These are phyloP conservation scores for Tetraselmis striata DNA, from an alignment of 139 green algal species.

Conservation along the genomic window DNA sequence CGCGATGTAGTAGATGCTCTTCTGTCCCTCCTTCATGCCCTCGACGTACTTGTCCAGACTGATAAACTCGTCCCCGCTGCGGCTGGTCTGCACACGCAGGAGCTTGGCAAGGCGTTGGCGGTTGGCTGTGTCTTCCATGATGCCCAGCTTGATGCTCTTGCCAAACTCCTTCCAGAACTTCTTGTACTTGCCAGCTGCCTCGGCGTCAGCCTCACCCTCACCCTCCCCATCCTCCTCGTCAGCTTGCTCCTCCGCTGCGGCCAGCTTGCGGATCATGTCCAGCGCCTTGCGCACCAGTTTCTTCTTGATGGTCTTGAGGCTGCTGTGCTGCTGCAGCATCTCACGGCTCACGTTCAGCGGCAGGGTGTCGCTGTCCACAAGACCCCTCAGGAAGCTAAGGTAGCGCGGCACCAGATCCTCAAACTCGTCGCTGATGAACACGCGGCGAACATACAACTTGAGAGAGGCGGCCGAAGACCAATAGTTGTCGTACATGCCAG, in stretches of 20 bases:
- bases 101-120: conserved; percentile 62
- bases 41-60: conserved; percentile 82
- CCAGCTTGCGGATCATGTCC: conserved; percentile 88
- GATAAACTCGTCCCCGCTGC: conserved; percentile 65
- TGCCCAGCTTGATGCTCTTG: conserved; percentile 89
- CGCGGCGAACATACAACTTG: conserved; percentile 91
- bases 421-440: conserved; percentile 92
- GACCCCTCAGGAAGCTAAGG: conserved; percentile 74
- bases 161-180: conserved; percentile 90
- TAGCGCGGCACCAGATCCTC: conserved; percentile 89
- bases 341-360: conserved; percentile 90
- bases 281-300: conserved; percentile 90
- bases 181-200: conserved; percentile 47
- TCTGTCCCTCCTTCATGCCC: conserved; percentile 88
- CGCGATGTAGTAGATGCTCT: conserved; percentile 94
- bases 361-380: conserved; percentile 96
- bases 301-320: conserved; percentile 98
- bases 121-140: conserved; percentile 94
- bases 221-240: conserved; percentile 35
- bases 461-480: conserved; percentile 58
- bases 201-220: neutral
- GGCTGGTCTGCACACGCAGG: conserved; percentile 66
- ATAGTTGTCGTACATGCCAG: conserved; percentile 89
- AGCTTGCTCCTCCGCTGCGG: conserved; percentile 62
- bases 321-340: conserved; percentile 84